Evolutionary conservation across 805 yeast genomes (phyloP).

Genomic region (Hemisphaericaspora nanyangensis): DNA sequence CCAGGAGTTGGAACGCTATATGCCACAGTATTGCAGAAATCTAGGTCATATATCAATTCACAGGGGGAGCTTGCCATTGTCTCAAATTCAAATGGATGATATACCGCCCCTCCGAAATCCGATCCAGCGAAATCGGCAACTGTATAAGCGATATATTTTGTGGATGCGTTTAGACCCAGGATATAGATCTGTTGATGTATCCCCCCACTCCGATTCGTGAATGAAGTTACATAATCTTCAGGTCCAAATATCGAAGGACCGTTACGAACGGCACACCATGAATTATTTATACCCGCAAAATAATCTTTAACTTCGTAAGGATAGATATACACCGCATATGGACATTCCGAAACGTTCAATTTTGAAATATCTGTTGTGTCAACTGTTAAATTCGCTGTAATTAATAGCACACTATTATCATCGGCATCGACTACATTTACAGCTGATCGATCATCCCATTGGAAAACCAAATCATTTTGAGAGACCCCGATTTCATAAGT

Average conservation of each 20-base stretch:
- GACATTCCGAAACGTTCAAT: constrained; percentile 21
- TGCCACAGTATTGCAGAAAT: constrained; percentile 78
- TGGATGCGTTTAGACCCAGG: constrained; percentile 54
- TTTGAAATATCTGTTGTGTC: constrained; percentile 10
- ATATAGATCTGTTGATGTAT: constrained; percentile 61
- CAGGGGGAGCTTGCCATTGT: constrained; percentile 58
- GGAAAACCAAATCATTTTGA: constrained; percentile 57
- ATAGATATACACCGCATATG: constrained; percentile 46
- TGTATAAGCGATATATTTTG: constrained; percentile 63
- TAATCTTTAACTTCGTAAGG: constrained; percentile 33
- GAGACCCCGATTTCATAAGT: constrained; percentile 64
- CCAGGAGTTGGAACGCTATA: constrained; percentile 71
- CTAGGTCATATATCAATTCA: constrained; percentile 66
- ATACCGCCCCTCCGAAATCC: constrained; percentile 61
- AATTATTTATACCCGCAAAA: constrained; percentile 41
- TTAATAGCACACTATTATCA: constrained; percentile 59
- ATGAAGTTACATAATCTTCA: constrained; percentile 23
- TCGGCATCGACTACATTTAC: constrained; percentile 66
- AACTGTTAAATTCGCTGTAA: constrained; percentile 49
- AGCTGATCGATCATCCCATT: constrained; percentile 62
- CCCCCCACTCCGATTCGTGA: constrained; percentile 45
- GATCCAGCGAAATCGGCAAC: constrained; percentile 36
- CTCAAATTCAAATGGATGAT: constrained; percentile 51
- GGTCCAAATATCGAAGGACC: constrained; percentile 40
- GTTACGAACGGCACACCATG: constrained; percentile 69